Evolutionary conservation across 305 asterid species (phyloP).

Genomic region (Fraxinus platypoda): DNA sequence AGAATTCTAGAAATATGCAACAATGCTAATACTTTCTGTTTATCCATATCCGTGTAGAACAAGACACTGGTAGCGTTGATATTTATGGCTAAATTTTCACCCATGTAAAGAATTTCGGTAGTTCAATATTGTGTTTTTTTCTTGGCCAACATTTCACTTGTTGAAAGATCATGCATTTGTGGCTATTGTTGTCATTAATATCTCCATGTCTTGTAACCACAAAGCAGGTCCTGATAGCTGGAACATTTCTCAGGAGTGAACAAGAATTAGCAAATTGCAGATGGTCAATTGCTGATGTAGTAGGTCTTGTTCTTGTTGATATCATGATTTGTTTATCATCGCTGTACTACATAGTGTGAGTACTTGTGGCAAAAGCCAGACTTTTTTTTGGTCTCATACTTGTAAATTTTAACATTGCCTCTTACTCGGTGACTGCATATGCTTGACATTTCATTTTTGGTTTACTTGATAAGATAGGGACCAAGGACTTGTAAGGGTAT

Average conservation of each 20-base stretch:
- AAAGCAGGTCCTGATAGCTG: constrained; percentile 64
- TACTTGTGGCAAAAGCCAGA: neutral
- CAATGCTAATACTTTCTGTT: neutral
- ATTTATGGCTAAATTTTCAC: neutral
- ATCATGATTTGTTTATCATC: constrained; percentile 61
- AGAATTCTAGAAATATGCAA: too few relatives aligned
- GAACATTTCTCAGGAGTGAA: constrained; percentile 60
- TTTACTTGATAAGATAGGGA: too few relatives aligned
- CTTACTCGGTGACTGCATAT: neutral
- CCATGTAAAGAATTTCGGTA: neutral
- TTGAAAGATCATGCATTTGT: neutral
- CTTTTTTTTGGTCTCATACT: neutral
- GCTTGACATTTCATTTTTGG: too few relatives aligned
- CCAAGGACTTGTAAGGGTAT: too few relatives aligned
- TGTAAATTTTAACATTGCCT: neutral
- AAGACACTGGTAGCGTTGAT: neutral
- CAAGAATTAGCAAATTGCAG: constrained; percentile 47
- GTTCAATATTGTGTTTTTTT: constrained; percentile 3
- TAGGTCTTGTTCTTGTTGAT: constrained; percentile 71
- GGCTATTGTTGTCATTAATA: constrained; percentile 1
- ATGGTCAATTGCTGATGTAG: constrained; percentile 72
- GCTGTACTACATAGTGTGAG: constrained; percentile 50
- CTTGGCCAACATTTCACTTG: constrained; percentile 3
- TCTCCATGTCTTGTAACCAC: constrained; percentile 21
- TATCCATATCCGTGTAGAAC: neutral